A percentile compares a stretch with the other conserved stretches of the same genome.
Conservation (phyloP, 306 rosid species). For the Chamaecrista fasciculata region DNA sequence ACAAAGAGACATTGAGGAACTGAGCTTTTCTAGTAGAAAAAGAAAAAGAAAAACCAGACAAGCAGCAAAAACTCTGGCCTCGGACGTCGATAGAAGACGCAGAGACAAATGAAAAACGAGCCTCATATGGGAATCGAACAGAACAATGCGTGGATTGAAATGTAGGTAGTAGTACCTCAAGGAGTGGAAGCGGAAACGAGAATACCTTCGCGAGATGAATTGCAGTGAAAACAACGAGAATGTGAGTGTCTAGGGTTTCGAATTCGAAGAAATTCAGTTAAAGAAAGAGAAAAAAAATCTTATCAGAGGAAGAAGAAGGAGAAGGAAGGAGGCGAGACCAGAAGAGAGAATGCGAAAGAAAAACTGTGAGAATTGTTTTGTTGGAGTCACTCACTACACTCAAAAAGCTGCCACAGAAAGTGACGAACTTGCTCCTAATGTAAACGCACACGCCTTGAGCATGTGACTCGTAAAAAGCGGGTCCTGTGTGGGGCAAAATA, state of each 20-base stretch:
- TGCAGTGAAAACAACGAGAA: background rate
- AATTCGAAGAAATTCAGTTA: conserved; percentile 25
- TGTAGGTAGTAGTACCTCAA: conserved; percentile 19
- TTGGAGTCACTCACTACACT: background rate
- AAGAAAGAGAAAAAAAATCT: background rate
- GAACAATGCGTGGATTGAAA: background rate
- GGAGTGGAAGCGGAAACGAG: background rate
- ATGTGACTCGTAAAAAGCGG: background rate
- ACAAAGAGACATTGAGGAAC: background rate
- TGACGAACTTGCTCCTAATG: conserved; percentile 16
- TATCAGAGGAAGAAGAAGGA: background rate
- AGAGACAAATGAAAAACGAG: background rate
- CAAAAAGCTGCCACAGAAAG: conserved; percentile 18
- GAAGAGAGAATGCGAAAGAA: background rate
- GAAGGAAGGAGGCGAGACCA: background rate
- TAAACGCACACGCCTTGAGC: background rate
- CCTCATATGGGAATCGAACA: background rate
- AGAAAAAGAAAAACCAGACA: background rate
- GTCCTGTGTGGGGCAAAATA: background rate
- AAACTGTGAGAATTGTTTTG: background rate
- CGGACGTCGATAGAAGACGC: background rate
- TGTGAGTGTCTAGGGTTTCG: conserved; percentile 46
- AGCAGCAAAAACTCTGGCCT: background rate
- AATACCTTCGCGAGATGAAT: background rate
- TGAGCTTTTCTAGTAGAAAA: background rate